Base-by-base conservation (phyloP, 2,329 filamentous ascomycete species). In the Aaosphaeria pasadenensis region DNA sequence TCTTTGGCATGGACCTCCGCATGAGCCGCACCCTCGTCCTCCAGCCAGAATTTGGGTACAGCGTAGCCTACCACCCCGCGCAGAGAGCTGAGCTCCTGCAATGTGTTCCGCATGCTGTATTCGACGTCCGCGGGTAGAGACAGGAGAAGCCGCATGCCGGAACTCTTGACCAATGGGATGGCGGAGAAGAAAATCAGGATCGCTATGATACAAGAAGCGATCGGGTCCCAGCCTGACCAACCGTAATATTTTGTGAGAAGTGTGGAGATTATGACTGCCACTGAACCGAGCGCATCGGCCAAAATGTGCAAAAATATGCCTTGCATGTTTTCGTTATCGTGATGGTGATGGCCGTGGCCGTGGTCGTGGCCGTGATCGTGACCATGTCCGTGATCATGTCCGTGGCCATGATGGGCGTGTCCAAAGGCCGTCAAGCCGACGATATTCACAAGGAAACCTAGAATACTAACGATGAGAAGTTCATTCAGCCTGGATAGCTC, bases 141-240 rank as follows among this genome's bases (percentile, higher is more conserved):
- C 3, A 99, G 80, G 24, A 99, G 77, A 4, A 99, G 76, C 17
- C 88, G 86, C 60, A 86, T 87, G 1, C 91, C 94, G 1, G 89
- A 91, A 11, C 88, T 90, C 52, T 84, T 84, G 24, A 99, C 91
- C 0, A 99, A 80, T 1, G 94, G 94, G 30, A 92, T 83, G 0
- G 94, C 89, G 6, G 91, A 95, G n/a, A 87, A 81, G 67, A 96
- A 91, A 56, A 99, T 99, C 42, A 99, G 79, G 29, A 94, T 79
- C 0, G 94, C 92, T 57, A 99, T 99, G 50, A 96, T 79, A 68
- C 91, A 95, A 0, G 92, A 96, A 0, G 94, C 94, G 17, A 97
- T 73, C 2, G 94, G 94, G 67, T 99, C 94, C 84, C 92, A 99
- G 28, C 92, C 90, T 5, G 89, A 82, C 91, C 92, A 97, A 11